Base-by-base conservation (phyloP, 116 monocot genomes). In the Cymodocea nodosa region DNA sequence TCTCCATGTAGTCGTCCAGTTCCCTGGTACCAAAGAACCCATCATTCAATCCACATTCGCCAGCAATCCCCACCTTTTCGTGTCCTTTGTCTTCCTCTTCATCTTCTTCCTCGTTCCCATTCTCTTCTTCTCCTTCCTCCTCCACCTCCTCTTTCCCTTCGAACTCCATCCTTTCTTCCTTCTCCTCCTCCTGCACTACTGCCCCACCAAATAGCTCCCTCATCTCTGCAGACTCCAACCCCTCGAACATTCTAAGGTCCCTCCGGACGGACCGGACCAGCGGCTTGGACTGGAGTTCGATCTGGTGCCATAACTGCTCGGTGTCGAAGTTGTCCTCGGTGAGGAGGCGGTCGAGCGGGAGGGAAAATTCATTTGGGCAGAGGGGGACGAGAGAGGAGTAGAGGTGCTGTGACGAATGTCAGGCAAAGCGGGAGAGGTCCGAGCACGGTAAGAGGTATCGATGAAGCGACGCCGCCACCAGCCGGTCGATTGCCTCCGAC, bases 301-400 rank as follows among this genome's bases (percentile, higher is more conserved):
- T 80, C 82, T 94, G 93, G 39, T 71, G 70, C 94, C 94, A 90
- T 61, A 94, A 84, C 80, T 90, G 90, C 82, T 89, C 95, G 9
- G 85, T 85, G 53, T 90, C 95, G 59, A 90, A 97, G 44, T 23
- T 65, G 5, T 83, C 85, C 34, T 72, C 83, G 22, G 58, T 71
- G 57, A 90, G 70, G 50, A 95, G 84, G 15, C 50, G 65, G 16
- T 81, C 81, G 23, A 95, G 37, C 2, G 87, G 81, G 12, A 81
- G 71, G 6, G 78, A n/a, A 44, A n/a, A n/a, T n/a, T n/a, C n/a
- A n/a, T 78, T 74, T 12, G 79, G 77, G 25, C 70, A 80, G 37
- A 60, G 75, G 23, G 90, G 75, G 18, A 80, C 16, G 36, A 95
- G 85, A 0, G 76, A 79, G 15, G 81, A 77, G 73, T 72, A 95